Base-by-base conservation (phyloP, 495 filamentous ascomycete species). In the Copromyces sp. region DNA sequence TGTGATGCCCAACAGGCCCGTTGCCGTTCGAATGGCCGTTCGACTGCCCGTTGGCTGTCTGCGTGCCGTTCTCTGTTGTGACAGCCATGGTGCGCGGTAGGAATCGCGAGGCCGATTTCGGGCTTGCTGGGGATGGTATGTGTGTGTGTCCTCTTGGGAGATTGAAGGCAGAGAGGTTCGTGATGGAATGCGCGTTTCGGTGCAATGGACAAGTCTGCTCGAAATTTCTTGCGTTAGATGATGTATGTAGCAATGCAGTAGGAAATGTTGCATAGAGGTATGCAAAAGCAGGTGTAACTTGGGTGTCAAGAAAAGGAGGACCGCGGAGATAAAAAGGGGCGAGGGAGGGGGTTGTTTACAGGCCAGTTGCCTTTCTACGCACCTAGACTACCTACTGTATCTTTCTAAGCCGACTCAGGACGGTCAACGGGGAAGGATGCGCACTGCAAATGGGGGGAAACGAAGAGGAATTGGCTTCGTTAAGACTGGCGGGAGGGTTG, bases 1-100 rank as follows among this genome's bases (percentile, higher is more conserved):
- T 81, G 39, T 81, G 80, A 73, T 74, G 75, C 40, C 75, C 42
- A 65, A 70, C 74, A 1, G 53, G 53, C 53, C 24, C 53, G 47
- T 59, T 29, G 59, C 69, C 74, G 73, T 79, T 77, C 42, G 35
- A 41, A 72, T 74, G 73, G 71, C 75, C 77, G 74, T 75, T 79
- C 45, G 73, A 45, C 35, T 39, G 47, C 38, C 39, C 69, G 47
- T 65, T 61, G 11, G 38, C 73, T 61, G 53, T 61, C 41, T 73
- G 44, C 59, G 38, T 24, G 14, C 78, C 78, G 72, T 76, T 79
- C 59, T 79, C 70, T 53, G 68, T 69, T 69, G 73, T 71, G 38
- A 78, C 69, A 72, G 78, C 74, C 79, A 81, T 81, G n/a, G 41
- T 73, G 35, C 39, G 53, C 53, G 24, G 53, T 32, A 61, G 53